phyloP scores from a whole-genome alignment of 257 asterid species.

The Plantago major region DNA sequence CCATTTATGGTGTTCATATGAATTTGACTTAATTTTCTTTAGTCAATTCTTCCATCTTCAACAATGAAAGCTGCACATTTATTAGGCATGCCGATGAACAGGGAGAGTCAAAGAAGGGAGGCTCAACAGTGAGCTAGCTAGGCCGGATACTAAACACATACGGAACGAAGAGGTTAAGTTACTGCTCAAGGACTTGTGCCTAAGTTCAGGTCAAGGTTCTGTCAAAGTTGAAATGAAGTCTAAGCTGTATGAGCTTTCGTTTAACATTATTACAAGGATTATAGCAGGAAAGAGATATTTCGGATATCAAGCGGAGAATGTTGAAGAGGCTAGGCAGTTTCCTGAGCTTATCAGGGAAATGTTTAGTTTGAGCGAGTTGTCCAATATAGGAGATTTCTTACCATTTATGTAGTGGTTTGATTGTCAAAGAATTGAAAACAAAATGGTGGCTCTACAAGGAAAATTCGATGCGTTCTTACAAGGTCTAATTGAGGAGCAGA shows the following conservation, averaged over 20 bases:
- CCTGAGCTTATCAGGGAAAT: slow-evolving; percentile 31
- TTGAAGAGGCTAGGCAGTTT: slow-evolving; percentile 16
- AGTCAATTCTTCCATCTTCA: too few relatives aligned
- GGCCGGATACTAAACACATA: too few relatives aligned
- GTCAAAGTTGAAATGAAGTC: too few relatives aligned
- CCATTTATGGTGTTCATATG: too few relatives aligned
- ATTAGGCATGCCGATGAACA: too few relatives aligned
- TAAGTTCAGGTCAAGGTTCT: background rate
- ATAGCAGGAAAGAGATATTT: slow-evolving; percentile 19
- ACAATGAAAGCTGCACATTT: too few relatives aligned
- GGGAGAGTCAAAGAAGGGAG: too few relatives aligned
- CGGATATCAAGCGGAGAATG: slow-evolving; percentile 16
- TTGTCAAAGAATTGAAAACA: slow-evolving; percentile 36
- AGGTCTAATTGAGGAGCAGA: slow-evolving; percentile 1
- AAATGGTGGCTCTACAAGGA: slow-evolving; percentile 20
- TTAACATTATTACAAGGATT: slow-evolving; percentile 26
- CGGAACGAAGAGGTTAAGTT: background rate
- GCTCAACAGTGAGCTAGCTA: too few relatives aligned
- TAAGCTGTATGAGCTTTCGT: background rate
- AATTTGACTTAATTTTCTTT: too few relatives aligned
- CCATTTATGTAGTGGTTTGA: slow-evolving; percentile 53
- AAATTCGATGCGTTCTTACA: slow-evolving; percentile 26
- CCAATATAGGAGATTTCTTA: slow-evolving; percentile 50
- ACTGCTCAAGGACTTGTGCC: background rate
- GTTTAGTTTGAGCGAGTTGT: slow-evolving; percentile 29